phyloP scores from a whole-genome alignment of 176 grass and related monocot genomes.

The Stipa capillata region DNA sequence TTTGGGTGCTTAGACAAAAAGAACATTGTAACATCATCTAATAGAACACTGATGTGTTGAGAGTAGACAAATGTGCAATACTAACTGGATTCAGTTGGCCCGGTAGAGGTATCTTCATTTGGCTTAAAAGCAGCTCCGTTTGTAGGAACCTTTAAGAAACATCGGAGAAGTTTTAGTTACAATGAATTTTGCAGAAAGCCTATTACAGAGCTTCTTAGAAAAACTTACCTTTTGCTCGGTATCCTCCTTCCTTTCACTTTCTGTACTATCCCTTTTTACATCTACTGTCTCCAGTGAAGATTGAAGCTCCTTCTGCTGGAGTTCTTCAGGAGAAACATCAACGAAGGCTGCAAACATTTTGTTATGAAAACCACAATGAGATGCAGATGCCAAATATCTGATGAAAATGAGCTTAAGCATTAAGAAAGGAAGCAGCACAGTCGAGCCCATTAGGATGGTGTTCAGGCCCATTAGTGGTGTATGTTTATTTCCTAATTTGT shows the following conservation, averaged over 20 bases:
- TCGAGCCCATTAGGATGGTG: neutral
- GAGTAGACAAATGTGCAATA: neutral
- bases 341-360: constrained; percentile 75
- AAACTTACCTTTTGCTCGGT: constrained; percentile 49
- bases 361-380: neutral
- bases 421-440: neutral
- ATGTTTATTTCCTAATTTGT: constrained; percentile 15
- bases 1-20: neutral
- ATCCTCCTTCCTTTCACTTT: constrained; percentile 38
- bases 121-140: constrained; percentile 76
- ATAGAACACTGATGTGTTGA: neutral
- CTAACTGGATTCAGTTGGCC: constrained; percentile 63
- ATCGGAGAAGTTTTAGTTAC: constrained; percentile 13
- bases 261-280: constrained; percentile 25
- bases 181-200: neutral
- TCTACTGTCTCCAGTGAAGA: constrained; percentile 50
- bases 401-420: neutral
- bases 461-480: neutral
- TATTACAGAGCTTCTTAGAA: neutral
- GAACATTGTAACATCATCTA: constrained; percentile 6
- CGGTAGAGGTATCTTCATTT: constrained; percentile 34
- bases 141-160: constrained; percentile 44
- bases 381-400: constrained; percentile 11
- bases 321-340: constrained; percentile 85
- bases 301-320: constrained; percentile 56